Base-by-base conservation (phyloP, 768 basidiomycete genomes). In the Lyophyllum atratum region DNA sequence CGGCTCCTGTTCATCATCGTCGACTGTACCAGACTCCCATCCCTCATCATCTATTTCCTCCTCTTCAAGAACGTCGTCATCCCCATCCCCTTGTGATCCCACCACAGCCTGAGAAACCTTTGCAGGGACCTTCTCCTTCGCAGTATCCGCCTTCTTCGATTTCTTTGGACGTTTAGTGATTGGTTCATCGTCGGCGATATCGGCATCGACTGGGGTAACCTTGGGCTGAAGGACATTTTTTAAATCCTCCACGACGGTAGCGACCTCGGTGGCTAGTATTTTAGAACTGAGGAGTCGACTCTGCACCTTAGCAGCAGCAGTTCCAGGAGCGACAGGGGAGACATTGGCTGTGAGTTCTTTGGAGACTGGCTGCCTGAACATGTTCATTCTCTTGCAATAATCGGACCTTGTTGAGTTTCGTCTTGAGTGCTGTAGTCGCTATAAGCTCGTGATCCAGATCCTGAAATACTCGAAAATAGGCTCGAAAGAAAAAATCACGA, bases 261-360 rank as follows among this genome's bases (percentile, higher is more conserved):
- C 72, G 1, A 92, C 76, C 60, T 83, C 84, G 2, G 76, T 73
- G 1, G 91, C 85, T 11, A 94, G 74, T n/a, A 78, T 69, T 67
- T 90, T 93, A 4, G 89, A 89, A 65, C 92, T 94, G 40, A 90
- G 75, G 9, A 96, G 72, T 34, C 89, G 83, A 58, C 80, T 85
- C 63, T 89, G 86, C 0, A 89, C 81, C 71, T 89, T 91, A 2
- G 79, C 80, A 25, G 72, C 64, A 14, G 74, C 66, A 21, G 82
- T 78, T 22, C 81, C 80, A 17, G 78, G 64, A 2, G 65, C 61
- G 24, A 70, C 75, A 11, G 74, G 68, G 15, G 69, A 52, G 39
- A 79, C 57, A 9, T 74, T 49, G 53, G 70, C 71, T 0, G 63
- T 63, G 9, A 88, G 70, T 67, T 86, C 81, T 31, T 72, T 67